Percentiles rank a stretch among this genome's conserved stretches.
Conservation (phyloP, 2,329 filamentous ascomycete genomes). For the Aspergillus eucalypticola region DNA sequence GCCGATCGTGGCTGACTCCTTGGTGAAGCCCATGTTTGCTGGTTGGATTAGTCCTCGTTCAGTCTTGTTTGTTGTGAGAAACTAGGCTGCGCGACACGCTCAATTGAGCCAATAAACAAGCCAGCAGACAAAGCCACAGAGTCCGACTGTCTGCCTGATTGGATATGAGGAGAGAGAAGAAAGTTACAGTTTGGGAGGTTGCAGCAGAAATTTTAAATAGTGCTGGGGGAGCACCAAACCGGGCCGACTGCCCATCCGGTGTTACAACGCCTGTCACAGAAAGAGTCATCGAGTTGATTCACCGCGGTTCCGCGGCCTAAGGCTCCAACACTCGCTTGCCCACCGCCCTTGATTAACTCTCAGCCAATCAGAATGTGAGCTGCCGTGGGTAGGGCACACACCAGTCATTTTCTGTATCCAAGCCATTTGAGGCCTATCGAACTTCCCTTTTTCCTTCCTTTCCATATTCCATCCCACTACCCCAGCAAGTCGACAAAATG, state of each 20-base stretch:
- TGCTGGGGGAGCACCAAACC: slow-evolving; percentile 26
- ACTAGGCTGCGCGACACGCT: background rate
- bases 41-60: background rate
- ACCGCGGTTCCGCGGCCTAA: slow-evolving; percentile 14
- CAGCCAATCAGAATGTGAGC: slow-evolving; percentile 32
- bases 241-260: slow-evolving; percentile 28
- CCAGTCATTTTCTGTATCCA: slow-evolving; percentile 31
- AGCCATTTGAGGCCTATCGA: slow-evolving; percentile 15
- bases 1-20: slow-evolving; percentile 76
- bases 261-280: slow-evolving; percentile 4
- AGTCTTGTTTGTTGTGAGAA: background rate
- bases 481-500: slow-evolving; percentile 66
- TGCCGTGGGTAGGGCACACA: slow-evolving; percentile 41
- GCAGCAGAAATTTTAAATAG: slow-evolving; percentile 29
- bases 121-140: background rate
- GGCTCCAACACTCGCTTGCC: slow-evolving; percentile 33
- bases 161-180: background rate
- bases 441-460: slow-evolving; percentile 23
- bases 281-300: slow-evolving; percentile 2
- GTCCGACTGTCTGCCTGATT: background rate
- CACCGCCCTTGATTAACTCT: background rate
- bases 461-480: slow-evolving; percentile 47
- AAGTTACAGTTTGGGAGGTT: background rate
- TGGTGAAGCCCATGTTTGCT: slow-evolving; percentile 38
- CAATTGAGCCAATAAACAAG: background rate